Evolutionary conservation across 306 rosid species (phyloP).

Genomic region (Dryas octopetala): DNA sequence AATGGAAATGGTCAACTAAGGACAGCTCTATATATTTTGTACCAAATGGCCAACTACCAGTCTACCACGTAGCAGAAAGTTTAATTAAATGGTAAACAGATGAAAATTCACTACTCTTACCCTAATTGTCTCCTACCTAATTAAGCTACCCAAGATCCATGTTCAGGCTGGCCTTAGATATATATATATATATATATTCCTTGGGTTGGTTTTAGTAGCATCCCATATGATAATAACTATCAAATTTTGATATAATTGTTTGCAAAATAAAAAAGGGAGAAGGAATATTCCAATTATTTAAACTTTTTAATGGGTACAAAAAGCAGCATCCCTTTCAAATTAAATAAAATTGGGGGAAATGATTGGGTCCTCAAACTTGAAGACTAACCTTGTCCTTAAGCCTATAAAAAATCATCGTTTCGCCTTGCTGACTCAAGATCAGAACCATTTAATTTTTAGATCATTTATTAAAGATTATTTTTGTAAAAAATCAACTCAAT

Average conservation of each 20-base stretch:
- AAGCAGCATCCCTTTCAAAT: neutral
- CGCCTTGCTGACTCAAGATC: no score
- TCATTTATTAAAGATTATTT: no score
- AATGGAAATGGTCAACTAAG: constrained; percentile 18
- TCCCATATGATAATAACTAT: constrained; percentile 6
- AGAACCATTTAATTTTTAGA: no score
- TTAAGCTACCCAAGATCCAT: constrained; percentile 2
- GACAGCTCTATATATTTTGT: constrained; percentile 5
- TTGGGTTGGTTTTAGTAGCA: neutral
- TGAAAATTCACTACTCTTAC: neutral
- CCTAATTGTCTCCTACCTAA: neutral
- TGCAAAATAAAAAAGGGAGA: neutral
- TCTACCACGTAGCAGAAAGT: neutral
- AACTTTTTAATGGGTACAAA: neutral
- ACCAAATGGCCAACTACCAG: neutral
- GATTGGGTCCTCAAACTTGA: no score
- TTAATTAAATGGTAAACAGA: neutral
- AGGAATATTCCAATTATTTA: neutral
- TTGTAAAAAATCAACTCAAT: no score
- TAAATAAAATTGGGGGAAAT: no score
- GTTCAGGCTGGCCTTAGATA: neutral
- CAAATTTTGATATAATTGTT: neutral
- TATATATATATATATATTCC: constrained; percentile 15
- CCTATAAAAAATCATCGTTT: no score
- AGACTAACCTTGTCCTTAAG: no score